phyloP scores from a whole-genome alignment of 2,329 filamentous ascomycete species.

The Hypoxylon sp. region DNA sequence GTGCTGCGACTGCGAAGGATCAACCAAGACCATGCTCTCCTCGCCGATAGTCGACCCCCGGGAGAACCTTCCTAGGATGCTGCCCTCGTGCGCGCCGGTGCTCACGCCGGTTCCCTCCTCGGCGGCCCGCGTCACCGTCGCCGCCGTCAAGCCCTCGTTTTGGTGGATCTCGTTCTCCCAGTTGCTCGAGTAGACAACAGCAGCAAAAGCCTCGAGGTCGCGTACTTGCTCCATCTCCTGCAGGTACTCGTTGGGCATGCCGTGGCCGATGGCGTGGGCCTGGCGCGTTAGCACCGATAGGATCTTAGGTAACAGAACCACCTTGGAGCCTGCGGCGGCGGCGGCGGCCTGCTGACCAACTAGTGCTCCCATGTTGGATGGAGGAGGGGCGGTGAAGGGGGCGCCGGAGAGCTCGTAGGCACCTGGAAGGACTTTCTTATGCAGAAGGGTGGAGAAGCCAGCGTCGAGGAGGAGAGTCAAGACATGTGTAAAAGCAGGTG shows the following conservation, averaged over 20 bases:
- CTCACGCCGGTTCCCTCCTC: conserved; percentile 15
- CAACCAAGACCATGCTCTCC: conserved; percentile 64
- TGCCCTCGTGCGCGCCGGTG: conserved; percentile 34
- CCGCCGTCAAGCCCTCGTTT: conserved; percentile 48
- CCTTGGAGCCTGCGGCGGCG: conserved; percentile 60
- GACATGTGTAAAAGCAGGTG: conserved; percentile 87
- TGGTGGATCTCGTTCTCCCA: conserved; percentile 73
- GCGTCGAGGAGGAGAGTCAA: conserved; percentile 86
- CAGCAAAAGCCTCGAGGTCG: conserved; percentile 83
- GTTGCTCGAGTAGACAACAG: conserved; percentile 87
- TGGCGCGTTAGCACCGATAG: conserved; percentile 90
- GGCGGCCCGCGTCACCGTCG: conserved; percentile 33
- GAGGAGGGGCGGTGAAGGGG: conserved; percentile 42
- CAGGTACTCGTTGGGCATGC: conserved; percentile 75
- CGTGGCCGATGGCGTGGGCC: conserved; percentile 86
- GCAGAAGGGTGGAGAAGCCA: conserved; percentile 83
- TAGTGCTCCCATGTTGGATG: background rate
- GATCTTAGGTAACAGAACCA: conserved; percentile 80
- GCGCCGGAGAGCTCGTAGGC: conserved; percentile 73
- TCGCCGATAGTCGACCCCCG: conserved; percentile 43
- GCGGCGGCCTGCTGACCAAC: conserved; percentile 26
- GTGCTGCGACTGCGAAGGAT: conserved; percentile 43
- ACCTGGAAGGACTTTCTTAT: conserved; percentile 79
- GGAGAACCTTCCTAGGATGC: conserved; percentile 25
- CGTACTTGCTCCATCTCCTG: conserved; percentile 78